Evolutionary conservation across 2,329 filamentous ascomycete genomes (phyloP), one percentile per base, ranked within the genome.

Genomic region (Alternaria sp.): DNA sequence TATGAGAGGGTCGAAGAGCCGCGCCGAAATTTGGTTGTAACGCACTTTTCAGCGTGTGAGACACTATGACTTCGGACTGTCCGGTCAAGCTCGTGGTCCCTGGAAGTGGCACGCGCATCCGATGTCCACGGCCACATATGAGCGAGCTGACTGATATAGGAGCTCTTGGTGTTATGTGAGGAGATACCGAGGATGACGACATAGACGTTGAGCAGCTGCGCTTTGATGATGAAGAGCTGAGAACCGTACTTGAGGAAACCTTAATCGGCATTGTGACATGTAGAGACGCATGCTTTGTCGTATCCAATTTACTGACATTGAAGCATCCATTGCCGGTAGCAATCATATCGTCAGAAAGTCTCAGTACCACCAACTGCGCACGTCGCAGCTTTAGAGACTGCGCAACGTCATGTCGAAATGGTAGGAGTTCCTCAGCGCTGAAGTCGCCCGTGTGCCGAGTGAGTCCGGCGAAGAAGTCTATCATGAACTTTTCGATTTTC

Each of bases 401-500:
- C 6, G 54, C 56, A 13, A 68, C 55, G 17, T 63, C 66, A n/a
- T 52, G 11, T 30, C 56, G 65, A 7, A 63, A 11, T 26, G 44
- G 12, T 5, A 47, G 15, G 15, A 59, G 50, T 13, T 54, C 51
- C 13, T 66, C 50, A 7, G 23, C 21, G 6, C 26, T 47, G 40
- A 64, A 55, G 0, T 43, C n/a, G 23, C 45, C 46, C 26, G 43
- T 46, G 28, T 58, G 46, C 3, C 59, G 57, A 26, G 51, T 47
- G 10, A 70, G 40, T 8, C 68, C 66, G 19, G 63, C 64, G 23
- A 63, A 57, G 30, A 68, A 68, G 21, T 68, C 61, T n/a, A 67
- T 59, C 6, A 70, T 19, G 21, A 68, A 70, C 50, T 66, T 68
- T 50, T 68, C 68, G 3, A 62, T 61, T 28, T 50, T 59, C 4